phyloP scores from a whole-genome alignment of 805 yeast species.

The Wickerhamiella azymoides region DNA sequence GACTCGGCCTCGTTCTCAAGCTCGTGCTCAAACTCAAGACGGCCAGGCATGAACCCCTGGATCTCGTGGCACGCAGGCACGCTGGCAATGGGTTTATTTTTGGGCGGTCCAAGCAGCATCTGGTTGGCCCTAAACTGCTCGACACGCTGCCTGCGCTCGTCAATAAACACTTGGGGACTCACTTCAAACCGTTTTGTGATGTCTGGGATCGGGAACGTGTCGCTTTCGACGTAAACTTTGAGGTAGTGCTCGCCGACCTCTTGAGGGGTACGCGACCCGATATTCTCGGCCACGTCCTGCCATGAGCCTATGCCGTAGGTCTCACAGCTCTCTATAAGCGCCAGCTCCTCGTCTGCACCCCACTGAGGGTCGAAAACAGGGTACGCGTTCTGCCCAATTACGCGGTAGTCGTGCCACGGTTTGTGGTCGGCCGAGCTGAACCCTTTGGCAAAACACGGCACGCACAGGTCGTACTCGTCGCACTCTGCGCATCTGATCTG shows the following conservation, averaged over 20 bases:
- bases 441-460: slow-evolving; percentile 89
- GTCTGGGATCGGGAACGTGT: slow-evolving; percentile 78
- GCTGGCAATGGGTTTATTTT: slow-evolving; percentile 77
- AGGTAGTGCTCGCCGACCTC: slow-evolving; percentile 81
- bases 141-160: slow-evolving; percentile 51
- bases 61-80: slow-evolving; percentile 94
- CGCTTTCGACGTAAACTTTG: slow-evolving; percentile 51
- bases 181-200: slow-evolving; percentile 58
- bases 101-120: slow-evolving; percentile 74
- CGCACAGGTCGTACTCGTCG: slow-evolving; percentile 91
- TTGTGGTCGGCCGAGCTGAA: slow-evolving; percentile 67
- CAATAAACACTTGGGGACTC: slow-evolving; percentile 54
- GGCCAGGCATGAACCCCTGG: slow-evolving; percentile 98
- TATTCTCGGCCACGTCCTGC: slow-evolving; percentile 96
- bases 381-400: slow-evolving; percentile 86
- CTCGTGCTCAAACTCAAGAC: slow-evolving; percentile 91
- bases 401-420: slow-evolving; percentile 86
- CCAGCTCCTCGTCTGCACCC: slow-evolving; percentile 97
- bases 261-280: slow-evolving; percentile 82
- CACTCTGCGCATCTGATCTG: slow-evolving; percentile 87
- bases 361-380: slow-evolving; percentile 83
- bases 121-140: slow-evolving; percentile 48
- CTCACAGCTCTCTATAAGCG: slow-evolving; percentile 83
- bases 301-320: slow-evolving; percentile 88
- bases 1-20: slow-evolving; percentile 94